A percentile compares a stretch with the other conserved stretches of the same genome.
Conservation (phyloP, 805 yeast species). For the Kazachstania taianensis region DNA sequence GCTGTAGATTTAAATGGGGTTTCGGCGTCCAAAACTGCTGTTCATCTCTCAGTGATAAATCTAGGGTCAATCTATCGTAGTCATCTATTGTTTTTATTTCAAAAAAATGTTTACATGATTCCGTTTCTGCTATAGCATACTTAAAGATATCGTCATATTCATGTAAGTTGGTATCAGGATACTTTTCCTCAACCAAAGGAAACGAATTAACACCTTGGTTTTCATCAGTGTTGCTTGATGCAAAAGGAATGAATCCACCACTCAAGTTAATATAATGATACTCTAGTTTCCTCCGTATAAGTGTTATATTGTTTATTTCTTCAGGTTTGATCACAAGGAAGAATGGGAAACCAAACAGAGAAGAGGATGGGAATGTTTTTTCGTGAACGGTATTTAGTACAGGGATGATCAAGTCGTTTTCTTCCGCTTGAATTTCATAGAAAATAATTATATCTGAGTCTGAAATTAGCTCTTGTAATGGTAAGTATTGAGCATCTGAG, state of each 20-base stretch:
- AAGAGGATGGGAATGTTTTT: conserved; percentile 33
- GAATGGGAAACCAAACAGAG: conserved; percentile 67
- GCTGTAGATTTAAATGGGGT: conserved; percentile 9
- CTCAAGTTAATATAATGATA: conserved; percentile 38
- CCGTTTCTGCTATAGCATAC: conserved; percentile 10
- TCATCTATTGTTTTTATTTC: conserved; percentile 14
- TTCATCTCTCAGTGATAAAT: background rate
- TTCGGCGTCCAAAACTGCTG: conserved; percentile 20
- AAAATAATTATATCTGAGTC: conserved; percentile 55
- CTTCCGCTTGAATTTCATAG: conserved; percentile 39
- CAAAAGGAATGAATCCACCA: conserved; percentile 29
- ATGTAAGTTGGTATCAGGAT: conserved; percentile 16
- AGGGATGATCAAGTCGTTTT: conserved; percentile 48
- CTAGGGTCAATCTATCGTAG: background rate
- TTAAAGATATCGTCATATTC: conserved; percentile 13
- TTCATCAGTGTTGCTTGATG: conserved; percentile 11
- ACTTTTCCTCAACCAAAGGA: conserved; percentile 24
- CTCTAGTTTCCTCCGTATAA: conserved; percentile 49
- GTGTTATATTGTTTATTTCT: conserved; percentile 48
- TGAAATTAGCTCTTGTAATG: conserved; percentile 56
- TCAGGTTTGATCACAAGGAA: conserved; percentile 46
- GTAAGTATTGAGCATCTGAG: conserved; percentile 42
- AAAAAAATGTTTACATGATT: conserved; percentile 9
- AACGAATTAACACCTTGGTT: conserved; percentile 26
- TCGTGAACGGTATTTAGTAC: conserved; percentile 40